A percentile compares a stretch with the other conserved stretches of the same genome.
phyloP scores from a whole-genome alignment of 2,329 filamentous ascomycete genomes.

The Sclerotinia subarctica region DNA sequence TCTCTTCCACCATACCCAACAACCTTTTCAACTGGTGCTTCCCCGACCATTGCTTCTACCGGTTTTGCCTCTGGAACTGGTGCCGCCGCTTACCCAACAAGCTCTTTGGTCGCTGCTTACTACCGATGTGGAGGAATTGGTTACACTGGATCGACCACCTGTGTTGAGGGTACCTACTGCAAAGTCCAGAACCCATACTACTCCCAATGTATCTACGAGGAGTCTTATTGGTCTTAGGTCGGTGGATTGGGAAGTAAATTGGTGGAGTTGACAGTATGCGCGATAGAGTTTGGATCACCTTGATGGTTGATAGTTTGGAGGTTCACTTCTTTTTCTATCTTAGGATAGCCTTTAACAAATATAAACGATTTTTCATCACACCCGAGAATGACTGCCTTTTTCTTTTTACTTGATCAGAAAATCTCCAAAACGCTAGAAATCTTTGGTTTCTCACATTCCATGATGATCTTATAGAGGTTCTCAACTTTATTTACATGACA shows the following conservation, averaged over 20 bases:
- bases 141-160: conserved; percentile 26
- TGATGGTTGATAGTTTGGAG: conserved; percentile 9
- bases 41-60: conserved; percentile 10
- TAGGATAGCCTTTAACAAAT: conserved; percentile 12
- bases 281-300: conserved; percentile 6
- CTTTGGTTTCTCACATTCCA: not conserved
- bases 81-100: not conserved
- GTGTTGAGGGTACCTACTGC: conserved; percentile 25
- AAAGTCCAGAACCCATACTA: conserved; percentile 26
- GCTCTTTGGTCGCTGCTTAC: conserved; percentile 16
- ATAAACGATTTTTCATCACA: not conserved
- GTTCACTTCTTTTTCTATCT: conserved; percentile 22
- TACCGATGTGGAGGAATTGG: conserved; percentile 31
- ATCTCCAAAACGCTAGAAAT: not conserved
- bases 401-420: not conserved
- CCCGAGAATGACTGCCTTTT: not conserved
- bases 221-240: not conserved
- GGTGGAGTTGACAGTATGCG: not conserved
- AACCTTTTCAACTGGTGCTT: conserved; percentile 4
- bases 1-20: conserved; percentile 18
- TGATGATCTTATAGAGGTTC: too few relatives aligned
- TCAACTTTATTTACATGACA: not conserved
- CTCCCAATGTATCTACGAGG: conserved; percentile 15
- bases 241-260: not conserved
- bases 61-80: conserved; percentile 18